Conservation (phyloP, 192 early-diverging fungal species). For the Linnemannia exigua region DNA sequence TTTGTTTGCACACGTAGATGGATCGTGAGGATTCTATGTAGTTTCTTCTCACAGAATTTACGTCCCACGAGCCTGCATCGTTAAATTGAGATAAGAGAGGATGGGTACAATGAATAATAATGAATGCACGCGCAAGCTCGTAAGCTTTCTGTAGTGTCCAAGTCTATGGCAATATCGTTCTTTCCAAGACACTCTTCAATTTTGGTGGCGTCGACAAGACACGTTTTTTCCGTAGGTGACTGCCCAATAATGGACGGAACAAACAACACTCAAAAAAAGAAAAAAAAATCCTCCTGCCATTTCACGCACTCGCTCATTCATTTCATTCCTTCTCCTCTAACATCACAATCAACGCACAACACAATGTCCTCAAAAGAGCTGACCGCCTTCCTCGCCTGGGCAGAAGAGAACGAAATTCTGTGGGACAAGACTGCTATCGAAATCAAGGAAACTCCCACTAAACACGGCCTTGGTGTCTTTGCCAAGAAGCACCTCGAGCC, state of each 20-base stretch:
- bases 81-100: too few species aligned
- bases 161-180: background rate
- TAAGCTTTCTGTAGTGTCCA: background rate
- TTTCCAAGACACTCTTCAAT: background rate
- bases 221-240: background rate
- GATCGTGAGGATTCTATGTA: too few species aligned
- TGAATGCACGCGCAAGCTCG: background rate
- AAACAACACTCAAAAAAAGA: background rate
- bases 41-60: too few species aligned
- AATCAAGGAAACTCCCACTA: conserved; percentile 49
- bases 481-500: conserved; percentile 43
- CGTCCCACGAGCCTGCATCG: too few species aligned
- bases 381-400: conserved; percentile 61
- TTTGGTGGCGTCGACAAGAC: background rate
- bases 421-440: conserved; percentile 71
- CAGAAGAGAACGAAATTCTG: conserved; percentile 63
- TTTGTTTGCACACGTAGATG: too few species aligned
- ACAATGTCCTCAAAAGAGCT: conserved; percentile 41
- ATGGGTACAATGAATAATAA: too few species aligned
- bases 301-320: background rate
- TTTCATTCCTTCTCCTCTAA: background rate
- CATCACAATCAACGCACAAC: background rate
- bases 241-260: background rate
- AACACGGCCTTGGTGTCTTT: conserved; percentile 55
- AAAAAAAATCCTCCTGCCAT: background rate